Percentiles rank a stretch among this genome's conserved stretches.
Conservation (phyloP, 805 yeast species). For the Teunomyces cretensis region DNA sequence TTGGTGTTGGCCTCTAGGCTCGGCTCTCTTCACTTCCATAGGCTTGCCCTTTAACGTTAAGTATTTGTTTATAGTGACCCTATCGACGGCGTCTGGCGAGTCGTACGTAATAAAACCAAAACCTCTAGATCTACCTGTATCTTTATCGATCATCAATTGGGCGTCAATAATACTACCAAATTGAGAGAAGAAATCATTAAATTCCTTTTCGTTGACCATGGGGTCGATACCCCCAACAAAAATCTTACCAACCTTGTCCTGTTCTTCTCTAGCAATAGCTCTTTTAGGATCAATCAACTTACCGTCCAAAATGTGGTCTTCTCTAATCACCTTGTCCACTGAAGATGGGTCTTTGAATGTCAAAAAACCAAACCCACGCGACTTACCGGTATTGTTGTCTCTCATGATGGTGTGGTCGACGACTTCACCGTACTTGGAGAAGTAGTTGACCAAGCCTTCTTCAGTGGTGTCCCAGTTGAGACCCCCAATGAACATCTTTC, state of each 20-base stretch:
- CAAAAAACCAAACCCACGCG: slow-evolving; percentile 93
- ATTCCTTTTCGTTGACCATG: slow-evolving; percentile 88
- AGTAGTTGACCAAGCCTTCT: slow-evolving; percentile 77
- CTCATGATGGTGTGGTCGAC: slow-evolving; percentile 90
- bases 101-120: slow-evolving; percentile 97
- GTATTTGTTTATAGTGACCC: slow-evolving; percentile 78
- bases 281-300: slow-evolving; percentile 96
- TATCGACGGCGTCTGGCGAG: slow-evolving; percentile 89
- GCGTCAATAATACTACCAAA: slow-evolving; percentile 94
- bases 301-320: slow-evolving; percentile 90
- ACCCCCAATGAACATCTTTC: slow-evolving; percentile 95
- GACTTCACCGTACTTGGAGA: slow-evolving; percentile 85
- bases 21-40: slow-evolving; percentile 83
- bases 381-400: slow-evolving; percentile 80
- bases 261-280: slow-evolving; percentile 96
- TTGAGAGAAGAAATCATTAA: slow-evolving; percentile 79
- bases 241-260: slow-evolving; percentile 93
- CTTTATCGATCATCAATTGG: slow-evolving; percentile 95
- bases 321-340: slow-evolving; percentile 81
- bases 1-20: slow-evolving; percentile 71
- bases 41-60: slow-evolving; percentile 82
- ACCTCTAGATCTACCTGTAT: slow-evolving; percentile 95
- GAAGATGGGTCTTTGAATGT: slow-evolving; percentile 80
- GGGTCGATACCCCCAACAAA: slow-evolving; percentile 97
- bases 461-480: slow-evolving; percentile 97